Evolutionary conservation across 345 rosid genomes (phyloP).

Genomic region (Theobroma cacao): DNA sequence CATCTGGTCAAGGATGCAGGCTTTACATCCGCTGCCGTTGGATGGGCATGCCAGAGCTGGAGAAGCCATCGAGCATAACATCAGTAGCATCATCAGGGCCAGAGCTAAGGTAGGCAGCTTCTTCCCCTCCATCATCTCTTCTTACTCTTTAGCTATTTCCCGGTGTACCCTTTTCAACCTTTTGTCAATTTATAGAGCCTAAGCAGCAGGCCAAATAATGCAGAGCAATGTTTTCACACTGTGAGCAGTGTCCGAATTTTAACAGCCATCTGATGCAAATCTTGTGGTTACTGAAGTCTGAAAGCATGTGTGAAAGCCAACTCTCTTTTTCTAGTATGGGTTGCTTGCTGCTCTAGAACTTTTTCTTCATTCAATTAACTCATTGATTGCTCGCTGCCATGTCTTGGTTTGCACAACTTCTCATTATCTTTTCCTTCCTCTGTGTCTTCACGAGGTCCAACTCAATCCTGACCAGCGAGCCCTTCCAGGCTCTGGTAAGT

Average conservation of each 20-base stretch:
- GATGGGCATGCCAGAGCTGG: constrained; percentile 21
- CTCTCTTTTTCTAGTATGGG: background rate
- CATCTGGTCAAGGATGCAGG: constrained; percentile 54
- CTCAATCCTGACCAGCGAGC: background rate
- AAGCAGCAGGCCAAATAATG: background rate
- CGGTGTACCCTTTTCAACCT: background rate
- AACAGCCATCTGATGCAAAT: constrained; percentile 2
- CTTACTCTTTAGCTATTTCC: background rate
- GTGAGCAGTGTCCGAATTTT: background rate
- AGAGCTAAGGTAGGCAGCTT: constrained; percentile 3
- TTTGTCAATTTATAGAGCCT: background rate
- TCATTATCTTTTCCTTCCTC: background rate
- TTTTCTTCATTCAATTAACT: constrained; percentile 2
- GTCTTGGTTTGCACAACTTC: constrained; percentile 29
- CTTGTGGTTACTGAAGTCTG: background rate
- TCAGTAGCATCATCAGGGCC: constrained; percentile 6
- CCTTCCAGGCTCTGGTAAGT: background rate
- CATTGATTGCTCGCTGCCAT: constrained; percentile 7
- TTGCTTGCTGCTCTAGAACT: background rate
- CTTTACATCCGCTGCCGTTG: constrained; percentile 36
- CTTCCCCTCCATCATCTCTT: constrained; percentile 1
- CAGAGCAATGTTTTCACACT: background rate
- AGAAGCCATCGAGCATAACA: constrained; percentile 14
- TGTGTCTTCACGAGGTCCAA: background rate
- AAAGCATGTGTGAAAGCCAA: background rate